A percentile compares a stretch with the other conserved stretches of the same genome.
Evolutionary conservation across 176 grass and related monocot genomes (phyloP).

Genomic region (Triticum dicoccoides): DNA sequence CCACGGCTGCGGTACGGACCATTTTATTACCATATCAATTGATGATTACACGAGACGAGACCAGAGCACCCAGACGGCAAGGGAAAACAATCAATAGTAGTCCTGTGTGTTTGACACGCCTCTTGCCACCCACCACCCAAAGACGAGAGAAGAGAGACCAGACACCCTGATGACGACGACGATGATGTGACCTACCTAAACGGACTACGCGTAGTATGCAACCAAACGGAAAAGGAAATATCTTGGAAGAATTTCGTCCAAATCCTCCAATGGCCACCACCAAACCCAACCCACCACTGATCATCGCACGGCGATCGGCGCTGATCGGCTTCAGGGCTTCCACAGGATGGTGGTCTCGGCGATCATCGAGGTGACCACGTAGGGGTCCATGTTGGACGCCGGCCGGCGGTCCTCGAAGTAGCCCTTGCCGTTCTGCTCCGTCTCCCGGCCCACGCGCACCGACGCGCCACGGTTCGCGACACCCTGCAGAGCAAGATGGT

Average conservation of each 20-base stretch:
- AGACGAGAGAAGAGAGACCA: neutral
- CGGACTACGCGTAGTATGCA: neutral
- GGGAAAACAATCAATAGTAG: constrained; percentile 31
- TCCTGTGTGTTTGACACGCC: constrained; percentile 7
- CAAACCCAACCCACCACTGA: neutral
- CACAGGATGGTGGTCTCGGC: constrained; percentile 86
- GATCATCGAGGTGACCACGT: constrained; percentile 88
- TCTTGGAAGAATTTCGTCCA: neutral
- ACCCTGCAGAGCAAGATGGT: constrained; percentile 41
- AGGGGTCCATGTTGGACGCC: constrained; percentile 99
- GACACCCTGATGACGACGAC: neutral
- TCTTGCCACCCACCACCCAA: constrained; percentile 12
- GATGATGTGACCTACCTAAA: constrained; percentile 23
- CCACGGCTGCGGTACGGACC: constrained; percentile 36
- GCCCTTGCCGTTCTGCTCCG: constrained; percentile 92
- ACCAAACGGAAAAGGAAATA: constrained; percentile 10
- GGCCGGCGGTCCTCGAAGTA: constrained; percentile 99
- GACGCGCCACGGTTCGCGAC: constrained; percentile 96
- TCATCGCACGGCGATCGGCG: neutral
- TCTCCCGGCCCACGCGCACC: constrained; percentile 84
- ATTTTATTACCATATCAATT: constrained; percentile 44
- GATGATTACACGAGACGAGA: constrained; percentile 32
- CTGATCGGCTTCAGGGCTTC: constrained; percentile 37
- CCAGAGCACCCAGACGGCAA: constrained; percentile 29
- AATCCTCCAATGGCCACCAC: neutral